Evolutionary conservation across 345 rosid genomes (phyloP).

Genomic region (Microcos paniculata): DNA sequence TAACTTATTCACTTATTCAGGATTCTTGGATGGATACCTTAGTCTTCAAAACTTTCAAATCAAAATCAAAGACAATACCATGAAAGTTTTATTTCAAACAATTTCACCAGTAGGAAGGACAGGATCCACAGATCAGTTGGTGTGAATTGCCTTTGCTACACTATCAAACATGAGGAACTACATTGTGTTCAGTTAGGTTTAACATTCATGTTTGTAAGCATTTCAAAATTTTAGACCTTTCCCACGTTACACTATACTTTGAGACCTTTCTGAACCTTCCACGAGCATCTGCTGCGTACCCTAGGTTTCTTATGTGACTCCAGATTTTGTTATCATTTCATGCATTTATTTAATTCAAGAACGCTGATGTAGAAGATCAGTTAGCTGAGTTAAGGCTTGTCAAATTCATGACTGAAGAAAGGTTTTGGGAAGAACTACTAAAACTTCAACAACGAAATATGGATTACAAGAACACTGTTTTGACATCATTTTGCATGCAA

Average conservation of each 20-base stretch:
- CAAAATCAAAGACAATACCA: not conserved
- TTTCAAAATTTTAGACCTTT: too few relatives aligned
- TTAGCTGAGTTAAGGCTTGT: not conserved
- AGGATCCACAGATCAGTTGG: not conserved
- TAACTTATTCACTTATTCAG: not conserved
- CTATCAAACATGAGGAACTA: not conserved
- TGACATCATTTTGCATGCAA: not conserved
- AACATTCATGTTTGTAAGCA: not conserved
- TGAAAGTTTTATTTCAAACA: not conserved
- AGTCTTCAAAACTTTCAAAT: not conserved
- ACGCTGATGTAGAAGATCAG: not conserved
- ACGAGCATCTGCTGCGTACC: not conserved
- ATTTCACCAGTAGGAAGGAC: not conserved
- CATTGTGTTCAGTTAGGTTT: not conserved
- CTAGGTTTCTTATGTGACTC: not conserved
- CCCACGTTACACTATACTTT: too few relatives aligned
- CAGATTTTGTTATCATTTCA: not conserved
- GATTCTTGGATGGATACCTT: not conserved
- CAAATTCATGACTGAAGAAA: not conserved
- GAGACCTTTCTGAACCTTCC: not conserved
- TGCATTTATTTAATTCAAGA: not conserved
- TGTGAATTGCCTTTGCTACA: not conserved
- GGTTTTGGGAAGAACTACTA: not conserved
- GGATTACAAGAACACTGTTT: not conserved
- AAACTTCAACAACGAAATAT: not conserved